A percentile compares a stretch with the other conserved stretches of the same genome.
Conservation (phyloP, 2,329 filamentous ascomycete genomes). For the Cercospora janseana region DNA sequence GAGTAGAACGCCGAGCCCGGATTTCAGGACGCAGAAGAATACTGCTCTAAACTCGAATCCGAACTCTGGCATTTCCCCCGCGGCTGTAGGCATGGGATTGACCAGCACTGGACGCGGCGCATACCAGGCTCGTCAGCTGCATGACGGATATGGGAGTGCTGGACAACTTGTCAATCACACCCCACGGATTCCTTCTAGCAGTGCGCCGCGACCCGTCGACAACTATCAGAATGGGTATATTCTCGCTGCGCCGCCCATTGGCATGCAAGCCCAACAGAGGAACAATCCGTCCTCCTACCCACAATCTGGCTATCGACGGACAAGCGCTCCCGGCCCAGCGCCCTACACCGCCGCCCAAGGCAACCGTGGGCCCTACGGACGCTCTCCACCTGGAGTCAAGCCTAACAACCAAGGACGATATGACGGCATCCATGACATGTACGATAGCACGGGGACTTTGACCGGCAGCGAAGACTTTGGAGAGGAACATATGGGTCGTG, state of each 20-base stretch:
- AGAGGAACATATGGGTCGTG: conserved; percentile 14
- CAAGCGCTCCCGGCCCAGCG: conserved; percentile 14
- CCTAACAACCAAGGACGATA: background rate
- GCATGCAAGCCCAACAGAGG: conserved; percentile 14
- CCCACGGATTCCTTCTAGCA: conserved; percentile 5
- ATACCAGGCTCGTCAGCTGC: conserved; percentile 4
- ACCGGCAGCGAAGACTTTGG: conserved; percentile 33
- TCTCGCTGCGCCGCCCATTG: conserved; percentile 30
- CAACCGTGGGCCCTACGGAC: conserved; percentile 11
- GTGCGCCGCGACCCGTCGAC: conserved; percentile 4
- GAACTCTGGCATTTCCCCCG: conserved; percentile 8
- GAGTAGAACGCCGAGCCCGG: conserved; percentile 8
- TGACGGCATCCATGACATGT: conserved; percentile 14
- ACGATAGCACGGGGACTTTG: conserved; percentile 27
- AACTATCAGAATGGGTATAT: conserved; percentile 29
- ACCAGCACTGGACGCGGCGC: conserved; percentile 22
- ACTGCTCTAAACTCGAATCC: conserved; percentile 18
- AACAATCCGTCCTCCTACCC: conserved; percentile 15
- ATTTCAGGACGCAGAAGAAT: conserved; percentile 18
- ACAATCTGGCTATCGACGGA: conserved; percentile 22
- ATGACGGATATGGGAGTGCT: conserved; percentile 1
- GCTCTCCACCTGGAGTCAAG: conserved; percentile 16
- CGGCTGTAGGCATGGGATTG: conserved; percentile 23
- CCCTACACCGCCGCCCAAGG: conserved; percentile 6
- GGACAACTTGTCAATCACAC: conserved; percentile 9